Conservation (phyloP, 306 rosid genomes). For the Ormosia emarginata region DNA sequence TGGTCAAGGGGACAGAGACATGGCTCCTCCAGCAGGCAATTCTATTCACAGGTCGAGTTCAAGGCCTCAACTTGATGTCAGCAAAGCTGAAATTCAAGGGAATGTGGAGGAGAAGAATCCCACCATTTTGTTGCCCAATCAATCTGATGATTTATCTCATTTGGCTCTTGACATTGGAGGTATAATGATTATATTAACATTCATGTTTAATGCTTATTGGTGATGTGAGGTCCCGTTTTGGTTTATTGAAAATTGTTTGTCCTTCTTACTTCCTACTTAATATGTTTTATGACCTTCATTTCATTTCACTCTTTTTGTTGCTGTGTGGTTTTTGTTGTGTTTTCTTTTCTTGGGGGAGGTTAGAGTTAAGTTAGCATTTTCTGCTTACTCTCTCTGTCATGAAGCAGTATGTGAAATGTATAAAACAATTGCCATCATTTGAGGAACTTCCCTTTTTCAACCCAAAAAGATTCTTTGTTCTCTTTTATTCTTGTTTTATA, state of each 20-base stretch:
- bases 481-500: not conserved
- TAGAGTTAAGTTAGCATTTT: not conserved
- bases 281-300: not conserved
- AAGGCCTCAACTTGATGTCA: constrained; percentile 90
- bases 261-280: not conserved
- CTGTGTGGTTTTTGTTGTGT: not conserved
- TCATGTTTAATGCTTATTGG: not conserved
- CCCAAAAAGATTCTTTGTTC: not conserved
- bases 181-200: constrained; percentile 4
- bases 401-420: not conserved
- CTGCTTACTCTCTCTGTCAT: not conserved
- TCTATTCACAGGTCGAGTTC: constrained; percentile 86
- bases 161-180: constrained; percentile 97
- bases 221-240: not conserved
- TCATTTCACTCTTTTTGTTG: not conserved
- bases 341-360: not conserved
- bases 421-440: not conserved
- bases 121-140: constrained; percentile 87
- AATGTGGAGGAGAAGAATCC: constrained; percentile 86
- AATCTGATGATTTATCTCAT: constrained; percentile 91
- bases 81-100: constrained; percentile 90
- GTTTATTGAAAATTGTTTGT: not conserved
- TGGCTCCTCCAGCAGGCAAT: constrained; percentile 59
- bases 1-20: constrained; percentile 47
- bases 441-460: not conserved